Base-by-base conservation (phyloP, 2,329 filamentous ascomycete genomes). In the Alternaria burnsii region DNA sequence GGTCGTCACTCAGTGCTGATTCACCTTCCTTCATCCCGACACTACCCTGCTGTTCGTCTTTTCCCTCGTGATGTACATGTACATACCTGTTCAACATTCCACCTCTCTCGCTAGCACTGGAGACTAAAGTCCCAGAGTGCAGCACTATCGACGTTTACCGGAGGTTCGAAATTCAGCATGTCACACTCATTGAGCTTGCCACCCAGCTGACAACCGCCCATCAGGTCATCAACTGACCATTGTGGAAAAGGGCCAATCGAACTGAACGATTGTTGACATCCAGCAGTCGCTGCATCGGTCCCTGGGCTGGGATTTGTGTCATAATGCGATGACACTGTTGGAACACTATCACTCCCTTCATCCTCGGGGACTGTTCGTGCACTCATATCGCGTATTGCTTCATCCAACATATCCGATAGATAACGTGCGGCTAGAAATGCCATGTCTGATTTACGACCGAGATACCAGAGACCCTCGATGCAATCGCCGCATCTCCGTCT, bases 381-480 rank as follows among this genome's bases (percentile, higher is more conserved):
- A 48, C 30, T 34, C 18, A 20, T 24, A n/a, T 58, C 55, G 18
- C 41, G 51, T 10, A 46, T 36, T n/a, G 53, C 59, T 18, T 61
- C 54, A 16, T 47, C 48, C 26, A 9, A 61, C 72, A n/a, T 69
- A 70, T 7, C 72, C 68, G 54, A 53, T 20, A 80, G 50, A 20
- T 73, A 71, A 0, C 70, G 71, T 11, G 79, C 80, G 3, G 78
- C 79, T 36, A 77, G 58, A 32, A 76, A 75, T 9, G 80, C 80
- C 74, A 81, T 86, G 60, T 86, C 85, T 4, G 84, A 86, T 68
- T 87, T 87, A 50, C 82, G 82, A 1, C 85, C 85, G 11, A 87
- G 74, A 56, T 83, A 82, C 79, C 83, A 84, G 20, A 87, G 75
- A 2, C 84, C 85, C 64, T 80, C 80, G 28, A 86, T 80, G 63